Evolutionary conservation across 208 protist species (phyloP).

Genomic region (Leishmania lainsoni): DNA sequence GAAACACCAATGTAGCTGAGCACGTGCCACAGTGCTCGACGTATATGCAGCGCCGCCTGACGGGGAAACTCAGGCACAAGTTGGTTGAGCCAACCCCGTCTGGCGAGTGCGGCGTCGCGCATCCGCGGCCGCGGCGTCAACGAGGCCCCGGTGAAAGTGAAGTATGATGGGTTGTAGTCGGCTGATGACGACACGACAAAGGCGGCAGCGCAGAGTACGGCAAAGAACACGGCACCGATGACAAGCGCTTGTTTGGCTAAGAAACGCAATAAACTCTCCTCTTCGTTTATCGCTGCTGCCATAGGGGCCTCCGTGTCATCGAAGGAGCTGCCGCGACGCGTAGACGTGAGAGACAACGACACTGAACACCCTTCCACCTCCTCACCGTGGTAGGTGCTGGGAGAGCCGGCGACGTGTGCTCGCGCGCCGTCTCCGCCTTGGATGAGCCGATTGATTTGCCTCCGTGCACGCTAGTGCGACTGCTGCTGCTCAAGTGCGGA

Average conservation of each 20-base stretch:
- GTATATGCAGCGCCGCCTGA: conserved; percentile 36
- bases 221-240: conserved; percentile 16
- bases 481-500: neutral
- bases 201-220: conserved; percentile 29
- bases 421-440: neutral
- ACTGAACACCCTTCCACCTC: neutral
- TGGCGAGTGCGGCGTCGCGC: neutral
- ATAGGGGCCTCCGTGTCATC: neutral
- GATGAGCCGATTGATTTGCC: neutral
- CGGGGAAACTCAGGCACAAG: conserved; percentile 32
- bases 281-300: neutral
- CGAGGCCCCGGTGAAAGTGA: conserved; percentile 5
- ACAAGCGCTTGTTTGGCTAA: conserved; percentile 11
- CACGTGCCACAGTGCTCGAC: conserved; percentile 1
- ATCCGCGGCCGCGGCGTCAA: neutral
- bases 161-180: conserved; percentile 36
- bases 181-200: conserved; percentile 26
- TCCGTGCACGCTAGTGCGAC: neutral
- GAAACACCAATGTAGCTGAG: neutral
- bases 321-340: neutral
- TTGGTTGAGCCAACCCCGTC: conserved; percentile 21
- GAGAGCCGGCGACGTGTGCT: neutral
- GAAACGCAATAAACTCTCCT: neutral
- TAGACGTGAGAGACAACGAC: neutral
- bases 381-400: neutral